Base-by-base conservation (phyloP, 495 filamentous ascomycete species). In the Hyaloscypha variabilis region DNA sequence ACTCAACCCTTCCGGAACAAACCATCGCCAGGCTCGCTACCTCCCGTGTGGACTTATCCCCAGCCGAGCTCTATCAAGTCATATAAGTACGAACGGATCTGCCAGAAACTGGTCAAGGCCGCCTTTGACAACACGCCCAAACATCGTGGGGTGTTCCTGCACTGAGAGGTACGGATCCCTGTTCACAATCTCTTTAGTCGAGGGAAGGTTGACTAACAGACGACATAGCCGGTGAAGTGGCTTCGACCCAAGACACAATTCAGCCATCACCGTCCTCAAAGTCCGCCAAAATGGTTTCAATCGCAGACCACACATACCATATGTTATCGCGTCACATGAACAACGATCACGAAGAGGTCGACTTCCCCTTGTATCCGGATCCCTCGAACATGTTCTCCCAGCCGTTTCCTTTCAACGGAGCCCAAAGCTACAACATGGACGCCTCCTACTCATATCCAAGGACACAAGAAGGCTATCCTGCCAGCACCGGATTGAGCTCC, bases 311-410 rank as follows among this genome's bases (percentile, higher is more conserved):
- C 23, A 64, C 69, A 17, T 71, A 62, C 59, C 60, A 71, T 29
- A 69, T 69, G 66, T 39, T 71, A 14, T 62, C 66, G 58, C 66
- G 66, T 30, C 65, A 68, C 24, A 66, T 71, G 65, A 51, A 51
- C 59, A 65, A 57, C 64, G 68, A 67, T 8, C 65, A 64, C 66
- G 69, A 71, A 17, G 69, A 68, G 52, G 30, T 53, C 62, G 71
- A 73, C 52, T 73, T 73, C 52, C 53, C 67, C 14, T 66, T 71
- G 11, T 73, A 73, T 49, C 66, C 71, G 25, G 69, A 73, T 46
- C 62, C 71, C 3, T 58, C 61, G 28, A 34, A 60, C 55, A 67
- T 71, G 59, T 71, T 60, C 54, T 39, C 59, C 11, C 66, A 65
- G 29, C 13, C 65, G 19, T 70, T 66, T 29, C 58, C 62, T 31